These are phyloP conservation scores for Coffea eugenioides DNA, from an alignment of 257 asterid species.

Conservation along the genomic window DNA sequence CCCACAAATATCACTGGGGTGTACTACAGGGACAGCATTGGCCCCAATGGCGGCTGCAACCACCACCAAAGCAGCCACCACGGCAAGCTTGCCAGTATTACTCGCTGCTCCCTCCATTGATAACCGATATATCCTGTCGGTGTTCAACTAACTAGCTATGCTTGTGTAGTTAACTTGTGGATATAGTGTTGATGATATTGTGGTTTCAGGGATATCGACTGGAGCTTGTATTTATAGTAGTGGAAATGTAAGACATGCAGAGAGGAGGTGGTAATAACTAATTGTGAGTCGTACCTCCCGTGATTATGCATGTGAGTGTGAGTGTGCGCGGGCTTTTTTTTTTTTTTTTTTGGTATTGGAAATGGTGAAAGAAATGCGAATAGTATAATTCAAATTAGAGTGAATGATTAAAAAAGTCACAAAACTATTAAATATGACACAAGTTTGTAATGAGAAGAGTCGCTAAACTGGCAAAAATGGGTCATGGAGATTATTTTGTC, in stretches of 20 bases:
- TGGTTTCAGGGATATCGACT: background rate
- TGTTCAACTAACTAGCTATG: no score
- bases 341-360: no score
- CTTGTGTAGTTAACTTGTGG: background rate
- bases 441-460: no score
- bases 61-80: conserved; percentile 12
- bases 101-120: background rate
- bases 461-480: no score
- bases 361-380: no score
- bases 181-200: background rate
- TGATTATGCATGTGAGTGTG: no score
- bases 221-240: background rate
- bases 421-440: no score
- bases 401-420: no score
- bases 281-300: background rate
- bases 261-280: background rate
- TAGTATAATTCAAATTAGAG: no score
- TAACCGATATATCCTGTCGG: no score
- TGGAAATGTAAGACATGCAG: background rate
- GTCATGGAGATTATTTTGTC: no score
- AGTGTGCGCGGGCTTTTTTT: no score
- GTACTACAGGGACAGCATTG: background rate
- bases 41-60: conserved; percentile 7
- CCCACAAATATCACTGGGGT: conserved; percentile 9
- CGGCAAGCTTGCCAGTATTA: conserved; percentile 1